Base-by-base conservation (phyloP, 2,329 filamentous ascomycete genomes). In the Colletotrichum sp. region DNA sequence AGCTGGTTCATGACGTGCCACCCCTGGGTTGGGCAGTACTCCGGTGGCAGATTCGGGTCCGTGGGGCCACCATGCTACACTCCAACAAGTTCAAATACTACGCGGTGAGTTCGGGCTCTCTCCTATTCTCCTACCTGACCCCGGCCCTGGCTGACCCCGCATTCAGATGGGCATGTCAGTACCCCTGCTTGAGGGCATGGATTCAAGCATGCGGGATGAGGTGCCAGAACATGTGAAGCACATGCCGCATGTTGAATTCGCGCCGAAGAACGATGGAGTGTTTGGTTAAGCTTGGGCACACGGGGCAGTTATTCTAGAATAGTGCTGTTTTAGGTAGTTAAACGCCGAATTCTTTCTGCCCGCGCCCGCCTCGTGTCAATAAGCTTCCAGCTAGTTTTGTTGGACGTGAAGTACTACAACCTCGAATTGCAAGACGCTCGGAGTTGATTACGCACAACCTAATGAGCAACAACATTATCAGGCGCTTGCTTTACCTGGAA, bases 61-160 rank as follows among this genome's bases (percentile, higher is more conserved):
- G 36, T 12, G 71, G 71, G 1, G 65, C 71, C 6, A 73, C 71
- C 7, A 73, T 73, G 71, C 18, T 73, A 5, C 71, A 73, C 15
- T 73, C 71, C 6, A 73, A 73, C 8, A 73, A 69, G 43, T 73
- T 73, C 30, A 73, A 73, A 32, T 73, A 73, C 30, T 73, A 73
- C n/a, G 71, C 71, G 30, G 71, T 73, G 15, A 69, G 71, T 25
- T 60, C 30, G 10, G 28, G 1, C 18, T 18, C 7, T 12, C 16
- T 30, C 12, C 25, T 16, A 18, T 15, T 28, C 4, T 27, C 25
- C 34, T 18, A 56, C 0, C 7, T 5, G 52, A 28, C n/a, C 43
- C 43, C 22, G 13, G 52, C 32, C 56, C 7, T 6, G 12, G 52
- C 56, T 69, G 27, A 36, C 25, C 48, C 48, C 52, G 66, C 27